phyloP scores from a whole-genome alignment of 257 asterid genomes.

The Nicotiana attenuata region DNA sequence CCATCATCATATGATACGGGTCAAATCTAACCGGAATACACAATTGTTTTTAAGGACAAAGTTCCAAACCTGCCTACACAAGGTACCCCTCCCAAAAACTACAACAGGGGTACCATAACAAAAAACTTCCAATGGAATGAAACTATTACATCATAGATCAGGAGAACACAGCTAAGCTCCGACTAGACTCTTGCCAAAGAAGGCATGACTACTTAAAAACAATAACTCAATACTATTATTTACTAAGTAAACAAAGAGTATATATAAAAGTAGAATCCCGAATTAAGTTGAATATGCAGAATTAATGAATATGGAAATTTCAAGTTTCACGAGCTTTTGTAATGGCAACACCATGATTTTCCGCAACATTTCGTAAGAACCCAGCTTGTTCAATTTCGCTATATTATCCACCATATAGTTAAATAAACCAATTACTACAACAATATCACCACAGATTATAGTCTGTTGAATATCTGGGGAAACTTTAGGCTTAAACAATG shows the following conservation, averaged over 20 bases:
- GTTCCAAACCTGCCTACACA: background rate
- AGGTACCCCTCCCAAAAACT: background rate
- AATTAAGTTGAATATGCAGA: too few relatives aligned
- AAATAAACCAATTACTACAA: background rate
- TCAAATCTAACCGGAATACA: background rate
- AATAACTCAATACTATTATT: too few relatives aligned
- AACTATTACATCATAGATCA: background rate
- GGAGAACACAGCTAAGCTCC: background rate
- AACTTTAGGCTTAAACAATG: too few relatives aligned
- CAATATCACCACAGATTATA: too few relatives aligned
- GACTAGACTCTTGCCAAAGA: too few relatives aligned
- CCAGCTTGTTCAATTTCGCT: background rate
- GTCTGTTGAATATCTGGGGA: too few relatives aligned
- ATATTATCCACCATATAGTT: background rate
- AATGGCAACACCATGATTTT: background rate
- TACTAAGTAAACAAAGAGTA: background rate
- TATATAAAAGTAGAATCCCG: background rate
- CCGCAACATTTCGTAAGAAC: too few relatives aligned
- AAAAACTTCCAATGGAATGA: background rate
- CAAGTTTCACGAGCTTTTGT: too few relatives aligned
- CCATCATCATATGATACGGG: background rate
- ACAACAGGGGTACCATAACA: background rate
- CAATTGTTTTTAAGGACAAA: background rate
- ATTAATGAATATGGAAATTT: background rate
- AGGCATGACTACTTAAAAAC: background rate